A percentile compares a stretch with the other conserved stretches of the same genome.
These are phyloP conservation scores for Rhamnella rubrinervis DNA, from an alignment of 331 rosid genomes.

Conservation along the genomic window DNA sequence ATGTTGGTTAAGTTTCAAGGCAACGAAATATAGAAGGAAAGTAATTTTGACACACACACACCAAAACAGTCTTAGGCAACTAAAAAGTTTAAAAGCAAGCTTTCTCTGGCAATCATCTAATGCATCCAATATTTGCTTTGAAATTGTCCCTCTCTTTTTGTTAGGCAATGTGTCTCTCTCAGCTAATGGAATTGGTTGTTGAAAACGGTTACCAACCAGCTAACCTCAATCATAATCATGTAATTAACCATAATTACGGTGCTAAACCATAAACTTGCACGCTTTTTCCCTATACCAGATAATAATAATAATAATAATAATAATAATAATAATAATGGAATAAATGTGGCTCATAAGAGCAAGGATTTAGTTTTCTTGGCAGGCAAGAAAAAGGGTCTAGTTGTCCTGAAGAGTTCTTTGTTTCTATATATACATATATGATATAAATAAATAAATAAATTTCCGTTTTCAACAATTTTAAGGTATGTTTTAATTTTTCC, in stretches of 20 bases:
- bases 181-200: constrained; percentile 46
- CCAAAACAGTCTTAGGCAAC: constrained; percentile 18
- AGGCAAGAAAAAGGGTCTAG: no score
- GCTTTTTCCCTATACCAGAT: background rate
- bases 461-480: no score
- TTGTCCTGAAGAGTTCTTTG: no score
- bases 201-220: constrained; percentile 37
- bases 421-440: no score
- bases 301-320: no score
- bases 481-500: no score
- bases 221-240: constrained; percentile 26
- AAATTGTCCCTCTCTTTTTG: constrained; percentile 26
- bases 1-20: constrained; percentile 34
- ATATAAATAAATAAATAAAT: no score
- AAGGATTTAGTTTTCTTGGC: no score
- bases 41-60: background rate
- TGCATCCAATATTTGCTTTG: background rate
- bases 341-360: no score
- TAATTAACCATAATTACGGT: constrained; percentile 21
- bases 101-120: background rate
- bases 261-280: background rate
- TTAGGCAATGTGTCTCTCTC: constrained; percentile 44
- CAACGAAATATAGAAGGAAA: constrained; percentile 25
- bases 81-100: constrained; percentile 34
- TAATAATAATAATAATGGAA: no score